Conservation (phyloP, 2,329 filamentous ascomycete species). For the Stagonosporopsis vannaccii region DNA sequence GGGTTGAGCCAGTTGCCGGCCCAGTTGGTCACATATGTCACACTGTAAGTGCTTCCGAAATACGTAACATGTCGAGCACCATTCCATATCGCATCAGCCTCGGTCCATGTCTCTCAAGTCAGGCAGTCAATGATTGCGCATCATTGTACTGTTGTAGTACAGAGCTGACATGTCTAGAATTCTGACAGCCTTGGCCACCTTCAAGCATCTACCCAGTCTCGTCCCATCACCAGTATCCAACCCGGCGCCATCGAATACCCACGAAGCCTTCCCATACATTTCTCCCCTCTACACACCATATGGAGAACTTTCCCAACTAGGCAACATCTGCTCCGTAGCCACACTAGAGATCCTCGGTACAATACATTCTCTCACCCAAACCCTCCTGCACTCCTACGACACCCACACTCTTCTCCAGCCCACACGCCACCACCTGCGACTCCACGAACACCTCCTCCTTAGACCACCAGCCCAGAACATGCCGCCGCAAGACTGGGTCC, state of each 20-base stretch:
- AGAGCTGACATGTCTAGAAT: constrained; percentile 1
- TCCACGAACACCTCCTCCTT: constrained; percentile 32
- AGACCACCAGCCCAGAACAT: constrained; percentile 23
- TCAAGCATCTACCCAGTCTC: not conserved
- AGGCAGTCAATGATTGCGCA: no score
- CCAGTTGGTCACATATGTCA: constrained; percentile 34
- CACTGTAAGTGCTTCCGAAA: constrained; percentile 30
- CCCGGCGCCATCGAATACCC: not conserved
- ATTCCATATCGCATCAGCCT: no score
- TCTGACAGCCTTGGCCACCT: constrained; percentile 1
- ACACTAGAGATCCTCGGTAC: constrained; percentile 36
- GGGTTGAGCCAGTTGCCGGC: constrained; percentile 26
- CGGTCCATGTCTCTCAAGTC: no score
- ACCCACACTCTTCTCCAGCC: not conserved
- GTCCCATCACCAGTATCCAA: not conserved
- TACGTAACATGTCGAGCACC: not conserved
- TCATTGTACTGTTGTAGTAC: not conserved
- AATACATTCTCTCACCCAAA: constrained; percentile 36
- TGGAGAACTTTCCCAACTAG: constrained; percentile 25
- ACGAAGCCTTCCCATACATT: not conserved
- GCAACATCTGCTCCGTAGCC: constrained; percentile 26
- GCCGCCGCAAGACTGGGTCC: constrained; percentile 36
- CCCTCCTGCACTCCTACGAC: constrained; percentile 18
- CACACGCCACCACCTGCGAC: not conserved
- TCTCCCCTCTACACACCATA: constrained; percentile 36